Conservation (phyloP, 257 asterid genomes). For the Solanum habrochaites region DNA sequence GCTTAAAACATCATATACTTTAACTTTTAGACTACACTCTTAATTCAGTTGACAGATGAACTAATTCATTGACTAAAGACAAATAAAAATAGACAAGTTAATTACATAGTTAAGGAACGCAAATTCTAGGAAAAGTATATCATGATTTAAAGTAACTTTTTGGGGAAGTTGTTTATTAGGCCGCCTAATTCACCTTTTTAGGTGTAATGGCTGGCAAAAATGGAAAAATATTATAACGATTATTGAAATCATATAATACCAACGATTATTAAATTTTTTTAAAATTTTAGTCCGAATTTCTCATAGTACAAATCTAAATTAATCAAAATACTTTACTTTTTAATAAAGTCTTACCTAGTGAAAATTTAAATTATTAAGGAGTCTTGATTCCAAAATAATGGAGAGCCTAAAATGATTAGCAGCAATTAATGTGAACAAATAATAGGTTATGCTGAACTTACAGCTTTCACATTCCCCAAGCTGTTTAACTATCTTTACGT, state of each 20-base stretch:
- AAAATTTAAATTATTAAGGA: neutral
- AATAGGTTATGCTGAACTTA: neutral
- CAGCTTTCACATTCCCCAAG: neutral
- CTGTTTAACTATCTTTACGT: neutral
- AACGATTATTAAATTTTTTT: no score
- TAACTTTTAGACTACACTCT: neutral
- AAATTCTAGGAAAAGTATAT: neutral
- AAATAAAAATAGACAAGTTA: neutral
- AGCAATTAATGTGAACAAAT: neutral
- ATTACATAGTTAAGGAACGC: neutral
- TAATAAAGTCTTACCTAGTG: neutral
- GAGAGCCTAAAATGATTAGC: neutral
- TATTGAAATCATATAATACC: no score
- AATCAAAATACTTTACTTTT: no score
- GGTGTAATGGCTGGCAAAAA: neutral
- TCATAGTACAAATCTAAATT: no score
- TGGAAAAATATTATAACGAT: neutral
- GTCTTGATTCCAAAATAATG: neutral
- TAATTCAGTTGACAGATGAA: neutral
- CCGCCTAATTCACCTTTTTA: neutral
- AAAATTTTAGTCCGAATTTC: no score
- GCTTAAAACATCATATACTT: neutral
- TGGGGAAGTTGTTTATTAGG: no score
- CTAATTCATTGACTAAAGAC: neutral
- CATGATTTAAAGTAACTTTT: neutral